Evolutionary conservation across 331 rosid genomes (phyloP), one percentile per base, ranked within the genome.

Genomic region (Malus hybrid): DNA sequence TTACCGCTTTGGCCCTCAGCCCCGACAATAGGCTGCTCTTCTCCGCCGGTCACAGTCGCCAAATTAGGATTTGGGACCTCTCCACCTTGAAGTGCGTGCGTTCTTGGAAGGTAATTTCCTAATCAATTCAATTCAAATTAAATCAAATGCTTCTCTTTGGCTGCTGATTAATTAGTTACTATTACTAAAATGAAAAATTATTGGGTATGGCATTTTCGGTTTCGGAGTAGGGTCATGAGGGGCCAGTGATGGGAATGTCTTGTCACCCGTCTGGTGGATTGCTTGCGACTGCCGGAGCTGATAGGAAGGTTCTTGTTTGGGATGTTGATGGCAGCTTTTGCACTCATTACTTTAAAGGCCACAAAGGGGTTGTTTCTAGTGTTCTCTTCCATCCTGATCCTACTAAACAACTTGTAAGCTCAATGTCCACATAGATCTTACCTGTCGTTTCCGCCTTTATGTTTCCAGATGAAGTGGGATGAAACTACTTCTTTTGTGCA

Each of bases 201-300:
- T 8, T 68, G 55, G 27, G 14, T 67, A 28, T 12, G 22, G 27
- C 54, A 66, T 27, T 68, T 42, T 28, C 8, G 66, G 66, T 61
- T 61, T 14, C 4, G 16, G 65, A 39, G 10, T 18, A 94, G 99
- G 97, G 97, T 68, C 96, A 94, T 66, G 96, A 94, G 10, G 96
- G 97, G 80, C 97, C 97, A 0, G 93, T 92, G 20, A 94, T 90
- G 99, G 90, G 85, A 54, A 92, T 94, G 97, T 81, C 88, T 6
- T 85, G 88, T 74, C 97, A 94, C 69, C 87, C 90, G 28, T 94
- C 97, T 7, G 97, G 97, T 13, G 99, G 99, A 22, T 74, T 92
- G 78, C 95, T 94, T 20, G 96, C 99, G 29, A 90, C 99, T 0
- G 97, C 90, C 0, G 99, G 99, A 84, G 97, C 99, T 57, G 99